phyloP scores from a whole-genome alignment of 2,329 filamentous ascomycete genomes.

The Neopestalotiopsis sp. region DNA sequence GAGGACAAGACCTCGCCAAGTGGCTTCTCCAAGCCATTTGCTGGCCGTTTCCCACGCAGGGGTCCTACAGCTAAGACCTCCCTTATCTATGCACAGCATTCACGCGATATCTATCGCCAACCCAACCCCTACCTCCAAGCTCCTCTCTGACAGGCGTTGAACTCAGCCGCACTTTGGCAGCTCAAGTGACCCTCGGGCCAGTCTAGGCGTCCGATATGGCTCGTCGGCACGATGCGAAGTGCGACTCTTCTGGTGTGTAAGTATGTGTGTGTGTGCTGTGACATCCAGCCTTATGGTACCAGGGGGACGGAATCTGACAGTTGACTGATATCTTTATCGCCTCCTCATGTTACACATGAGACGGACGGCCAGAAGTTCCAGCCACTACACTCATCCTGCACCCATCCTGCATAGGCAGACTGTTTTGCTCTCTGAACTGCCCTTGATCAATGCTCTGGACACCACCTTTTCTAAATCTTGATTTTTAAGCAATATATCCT shows the following conservation, averaged over 20 bases:
- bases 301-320: neutral
- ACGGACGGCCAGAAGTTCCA: neutral
- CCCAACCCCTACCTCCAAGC: neutral
- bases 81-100: conserved; percentile 1
- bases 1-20: neutral
- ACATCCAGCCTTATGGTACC: neutral
- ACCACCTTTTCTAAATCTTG: neutral
- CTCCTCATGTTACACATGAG: neutral
- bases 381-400: neutral
- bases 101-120: neutral
- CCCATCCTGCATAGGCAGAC: neutral
- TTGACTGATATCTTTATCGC: neutral
- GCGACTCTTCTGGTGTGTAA: neutral
- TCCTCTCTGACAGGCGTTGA: neutral
- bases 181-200: neutral
- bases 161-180: neutral
- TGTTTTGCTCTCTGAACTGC: neutral
- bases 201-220: neutral
- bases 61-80: neutral
- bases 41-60: neutral
- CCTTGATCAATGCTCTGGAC: no score
- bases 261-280: neutral
- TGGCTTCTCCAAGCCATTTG: neutral
- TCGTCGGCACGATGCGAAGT: neutral
- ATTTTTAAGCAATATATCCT: neutral